Conservation (phyloP, 495 filamentous ascomycete genomes). For the Bacidia rubella region DNA sequence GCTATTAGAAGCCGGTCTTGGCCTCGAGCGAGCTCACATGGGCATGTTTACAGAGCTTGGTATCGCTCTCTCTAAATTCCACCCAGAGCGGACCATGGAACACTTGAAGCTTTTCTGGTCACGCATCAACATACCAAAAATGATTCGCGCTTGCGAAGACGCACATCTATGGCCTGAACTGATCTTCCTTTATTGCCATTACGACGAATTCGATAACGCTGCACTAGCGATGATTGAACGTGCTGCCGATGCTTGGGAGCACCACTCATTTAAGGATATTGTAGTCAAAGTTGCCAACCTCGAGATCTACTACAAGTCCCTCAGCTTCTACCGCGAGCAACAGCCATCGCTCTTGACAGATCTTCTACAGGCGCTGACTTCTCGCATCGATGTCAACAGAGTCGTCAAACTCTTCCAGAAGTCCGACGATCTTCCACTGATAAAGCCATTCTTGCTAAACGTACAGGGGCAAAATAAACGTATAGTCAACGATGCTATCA, state of each 20-base stretch:
- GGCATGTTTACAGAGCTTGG: slow-evolving; percentile 97
- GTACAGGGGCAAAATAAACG: slow-evolving; percentile 97
- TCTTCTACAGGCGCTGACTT: slow-evolving; percentile 77
- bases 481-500: slow-evolving; percentile 94
- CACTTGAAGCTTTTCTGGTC: slow-evolving; percentile 99
- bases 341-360: slow-evolving; percentile 93
- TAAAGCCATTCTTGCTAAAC: slow-evolving; percentile 97
- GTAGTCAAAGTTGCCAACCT: slow-evolving; percentile 95
- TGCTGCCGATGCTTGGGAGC: slow-evolving; percentile 95
- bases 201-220: slow-evolving; percentile 98
- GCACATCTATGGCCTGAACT: slow-evolving; percentile 95
- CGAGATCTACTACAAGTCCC: slow-evolving; percentile 95
- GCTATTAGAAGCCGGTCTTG: slow-evolving; percentile 88
- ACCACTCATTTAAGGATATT: slow-evolving; percentile 99
- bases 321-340: slow-evolving; percentile 97
- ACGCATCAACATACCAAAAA: slow-evolving; percentile 95
- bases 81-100: slow-evolving; percentile 94
- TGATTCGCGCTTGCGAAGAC: slow-evolving; percentile 90
- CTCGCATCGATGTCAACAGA: slow-evolving; percentile 93
- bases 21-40: slow-evolving; percentile 80
- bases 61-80: slow-evolving; percentile 90
- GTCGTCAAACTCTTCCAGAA: slow-evolving; percentile 97
- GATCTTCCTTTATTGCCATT: slow-evolving; percentile 98
- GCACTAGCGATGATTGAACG: slow-evolving; percentile 99
- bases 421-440: slow-evolving; percentile 94